Evolutionary conservation across 2,329 filamentous ascomycete species (phyloP).

Genomic region (Venturia nashicola): DNA sequence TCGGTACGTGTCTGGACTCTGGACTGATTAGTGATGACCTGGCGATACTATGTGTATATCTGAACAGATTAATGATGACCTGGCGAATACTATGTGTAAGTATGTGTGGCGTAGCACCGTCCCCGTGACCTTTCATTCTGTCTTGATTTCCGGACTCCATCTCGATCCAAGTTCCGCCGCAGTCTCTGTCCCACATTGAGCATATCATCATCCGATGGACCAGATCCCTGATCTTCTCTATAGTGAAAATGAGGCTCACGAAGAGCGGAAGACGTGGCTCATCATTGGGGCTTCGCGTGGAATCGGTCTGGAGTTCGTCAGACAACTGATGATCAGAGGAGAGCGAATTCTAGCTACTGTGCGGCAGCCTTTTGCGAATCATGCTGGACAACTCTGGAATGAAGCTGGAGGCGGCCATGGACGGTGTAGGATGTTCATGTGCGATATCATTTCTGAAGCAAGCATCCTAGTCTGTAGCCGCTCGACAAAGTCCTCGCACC

Average conservation of each 20-base stretch:
- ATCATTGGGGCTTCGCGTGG: constrained; percentile 35
- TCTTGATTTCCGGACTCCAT: background rate
- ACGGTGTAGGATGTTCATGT: constrained; percentile 35
- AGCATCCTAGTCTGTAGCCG: constrained; percentile 35
- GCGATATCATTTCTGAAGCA: constrained; percentile 40
- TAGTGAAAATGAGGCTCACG: constrained; percentile 16
- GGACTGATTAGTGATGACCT: too few species aligned
- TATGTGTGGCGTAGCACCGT: background rate
- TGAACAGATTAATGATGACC: too few species aligned
- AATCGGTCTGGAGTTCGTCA: constrained; percentile 41
- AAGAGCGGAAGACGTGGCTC: constrained; percentile 24
- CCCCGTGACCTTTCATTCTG: background rate
- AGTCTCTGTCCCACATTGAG: too few species aligned
- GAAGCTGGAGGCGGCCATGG: constrained; percentile 32
- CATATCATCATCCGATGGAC: constrained; percentile 22
- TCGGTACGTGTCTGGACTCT: background rate
- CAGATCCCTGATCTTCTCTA: constrained; percentile 31
- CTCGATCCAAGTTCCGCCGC: background rate
- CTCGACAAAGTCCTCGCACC: constrained; percentile 13
- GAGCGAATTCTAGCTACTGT: constrained; percentile 41
- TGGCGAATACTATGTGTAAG: too few species aligned
- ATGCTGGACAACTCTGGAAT: constrained; percentile 21
- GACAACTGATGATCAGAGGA: constrained; percentile 34
- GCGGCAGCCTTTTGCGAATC: constrained; percentile 16
- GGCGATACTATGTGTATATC: too few species aligned